phyloP scores from a whole-genome alignment of 768 basidiomycete species.

The Amanita polypyramis region DNA sequence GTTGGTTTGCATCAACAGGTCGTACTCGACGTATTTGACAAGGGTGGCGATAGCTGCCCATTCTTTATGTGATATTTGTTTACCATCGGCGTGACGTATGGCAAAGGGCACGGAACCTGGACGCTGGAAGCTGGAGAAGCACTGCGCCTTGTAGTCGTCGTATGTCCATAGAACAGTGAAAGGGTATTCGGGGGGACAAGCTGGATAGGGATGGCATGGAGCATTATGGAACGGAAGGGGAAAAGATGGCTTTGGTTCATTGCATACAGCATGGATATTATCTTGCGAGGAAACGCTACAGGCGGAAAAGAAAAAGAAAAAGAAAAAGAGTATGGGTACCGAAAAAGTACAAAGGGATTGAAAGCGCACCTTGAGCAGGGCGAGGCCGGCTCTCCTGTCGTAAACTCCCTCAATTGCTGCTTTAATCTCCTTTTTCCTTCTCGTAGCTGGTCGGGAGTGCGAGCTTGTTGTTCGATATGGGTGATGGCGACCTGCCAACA shows the following conservation, averaged over 20 bases:
- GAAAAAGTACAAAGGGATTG: background rate
- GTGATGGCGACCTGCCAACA: conserved; percentile 5
- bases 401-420: conserved; percentile 4
- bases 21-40: background rate
- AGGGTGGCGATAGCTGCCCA: conserved; percentile 1
- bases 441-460: background rate
- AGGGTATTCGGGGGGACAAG: background rate
- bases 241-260: background rate
- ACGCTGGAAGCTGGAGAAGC: background rate
- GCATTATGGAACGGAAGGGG: background rate
- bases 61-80: background rate
- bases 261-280: background rate
- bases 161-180: background rate
- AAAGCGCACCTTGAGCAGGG: conserved; percentile 3
- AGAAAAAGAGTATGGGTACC: background rate
- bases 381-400: conserved; percentile 1
- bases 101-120: background rate
- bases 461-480: background rate
- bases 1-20: background rate
- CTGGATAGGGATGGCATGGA: background rate
- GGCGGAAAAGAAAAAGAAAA: background rate
- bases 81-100: conserved; percentile 1
- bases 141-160: background rate
- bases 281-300: background rate
- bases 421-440: conserved; percentile 1